A percentile compares a stretch with the other conserved stretches of the same genome.
Evolutionary conservation across 306 rosid genomes (phyloP).

Genomic region (Heteromeles arbutifolia): DNA sequence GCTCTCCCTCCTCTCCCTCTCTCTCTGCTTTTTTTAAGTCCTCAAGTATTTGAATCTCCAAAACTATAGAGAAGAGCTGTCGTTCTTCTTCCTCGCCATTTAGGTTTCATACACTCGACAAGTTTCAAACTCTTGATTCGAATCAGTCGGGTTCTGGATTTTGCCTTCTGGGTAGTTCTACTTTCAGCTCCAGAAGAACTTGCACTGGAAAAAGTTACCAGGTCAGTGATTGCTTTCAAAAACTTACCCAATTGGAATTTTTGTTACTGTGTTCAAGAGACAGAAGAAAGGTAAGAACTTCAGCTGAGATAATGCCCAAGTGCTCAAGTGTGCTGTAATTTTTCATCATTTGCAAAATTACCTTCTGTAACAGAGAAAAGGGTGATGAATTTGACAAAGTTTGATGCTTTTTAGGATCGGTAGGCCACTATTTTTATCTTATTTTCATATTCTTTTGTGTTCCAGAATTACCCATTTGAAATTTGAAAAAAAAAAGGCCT

Average conservation of each 20-base stretch:
- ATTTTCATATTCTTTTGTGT: slow-evolving; percentile 8
- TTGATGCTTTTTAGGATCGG: slow-evolving; percentile 44
- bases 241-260: too few species aligned
- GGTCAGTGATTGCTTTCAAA: not conserved
- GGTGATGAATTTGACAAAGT: slow-evolving; percentile 23
- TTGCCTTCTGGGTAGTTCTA: slow-evolving; percentile 8
- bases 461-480: not conserved
- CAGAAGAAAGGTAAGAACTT: not conserved
- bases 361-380: not conserved
- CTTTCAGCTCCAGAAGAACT: slow-evolving; percentile 22
- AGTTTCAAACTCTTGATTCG: slow-evolving; percentile 15
- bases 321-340: not conserved
- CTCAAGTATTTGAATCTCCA: slow-evolving; percentile 1
- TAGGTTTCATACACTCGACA: slow-evolving; percentile 20
- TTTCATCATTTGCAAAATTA: not conserved
- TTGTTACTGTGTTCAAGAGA: too few species aligned
- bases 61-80: slow-evolving; percentile 30
- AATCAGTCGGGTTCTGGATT: slow-evolving; percentile 20
- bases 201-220: not conserved
- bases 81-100: slow-evolving; percentile 21
- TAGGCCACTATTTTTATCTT: slow-evolving; percentile 33
- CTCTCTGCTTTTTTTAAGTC: not conserved
- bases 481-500: not conserved
- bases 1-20: not conserved
- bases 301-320: slow-evolving; percentile 13